Conservation (phyloP, 1,139 yeast genomes). For the Saccharomyces pastorianus region DNA sequence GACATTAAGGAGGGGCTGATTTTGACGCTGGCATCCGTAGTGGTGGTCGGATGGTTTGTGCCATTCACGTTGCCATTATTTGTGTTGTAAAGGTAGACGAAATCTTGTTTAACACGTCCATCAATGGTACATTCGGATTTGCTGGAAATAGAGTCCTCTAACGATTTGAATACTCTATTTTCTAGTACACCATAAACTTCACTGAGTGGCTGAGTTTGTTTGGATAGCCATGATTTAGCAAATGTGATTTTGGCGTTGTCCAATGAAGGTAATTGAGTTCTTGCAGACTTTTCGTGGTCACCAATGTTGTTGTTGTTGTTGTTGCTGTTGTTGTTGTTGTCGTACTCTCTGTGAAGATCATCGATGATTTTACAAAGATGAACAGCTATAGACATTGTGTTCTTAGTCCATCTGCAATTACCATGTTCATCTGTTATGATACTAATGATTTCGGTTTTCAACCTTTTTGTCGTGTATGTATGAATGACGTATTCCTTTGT, state of each 20-base stretch:
- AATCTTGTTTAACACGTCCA: constrained; percentile 31
- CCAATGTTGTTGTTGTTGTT: neutral
- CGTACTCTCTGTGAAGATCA: constrained; percentile 24
- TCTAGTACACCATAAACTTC: constrained; percentile 74
- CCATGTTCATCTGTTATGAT: constrained; percentile 82
- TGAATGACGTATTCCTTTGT: constrained; percentile 25
- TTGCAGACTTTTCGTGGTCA: neutral
- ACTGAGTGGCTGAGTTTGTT: constrained; percentile 80
- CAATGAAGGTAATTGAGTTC: constrained; percentile 15
- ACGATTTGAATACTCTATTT: constrained; percentile 46
- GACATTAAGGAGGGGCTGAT: constrained; percentile 1
- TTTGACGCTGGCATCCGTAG: constrained; percentile 2
- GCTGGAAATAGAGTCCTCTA: constrained; percentile 25
- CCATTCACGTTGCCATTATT: constrained; percentile 2
- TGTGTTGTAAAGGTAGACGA: constrained; percentile 25
- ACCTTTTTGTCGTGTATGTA: constrained; percentile 26
- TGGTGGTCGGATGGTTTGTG: neutral
- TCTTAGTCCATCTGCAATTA: constrained; percentile 83
- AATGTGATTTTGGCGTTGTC: constrained; percentile 43
- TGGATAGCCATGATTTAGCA: constrained; percentile 71
- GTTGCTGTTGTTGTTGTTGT: neutral
- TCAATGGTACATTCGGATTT: constrained; percentile 29
- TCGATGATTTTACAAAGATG: constrained; percentile 49
- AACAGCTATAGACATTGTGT: constrained; percentile 62
- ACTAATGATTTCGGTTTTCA: constrained; percentile 59